phyloP scores from a whole-genome alignment of 106 monocot species.

The Triglochin maritima region DNA sequence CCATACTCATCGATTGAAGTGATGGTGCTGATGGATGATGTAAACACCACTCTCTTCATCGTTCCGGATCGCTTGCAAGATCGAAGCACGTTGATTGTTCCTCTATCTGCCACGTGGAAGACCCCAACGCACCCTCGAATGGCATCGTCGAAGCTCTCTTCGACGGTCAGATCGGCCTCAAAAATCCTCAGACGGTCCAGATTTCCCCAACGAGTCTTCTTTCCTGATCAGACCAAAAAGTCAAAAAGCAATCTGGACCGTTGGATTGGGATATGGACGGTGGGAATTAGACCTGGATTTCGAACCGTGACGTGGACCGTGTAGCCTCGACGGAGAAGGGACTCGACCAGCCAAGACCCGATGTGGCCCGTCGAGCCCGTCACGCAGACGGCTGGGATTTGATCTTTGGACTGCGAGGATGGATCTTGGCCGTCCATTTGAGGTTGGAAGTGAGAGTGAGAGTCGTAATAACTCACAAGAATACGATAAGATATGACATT shows the following conservation, averaged over 20 bases:
- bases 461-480: no score
- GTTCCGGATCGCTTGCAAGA: conserved; percentile 28
- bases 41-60: conserved; percentile 42
- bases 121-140: conserved; percentile 35
- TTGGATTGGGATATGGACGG: no score
- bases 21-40: conserved; percentile 68
- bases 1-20: conserved; percentile 30
- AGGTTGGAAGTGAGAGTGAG: no score
- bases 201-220: neutral
- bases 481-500: no score
- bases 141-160: conserved; percentile 64
- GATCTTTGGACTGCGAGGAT: no score
- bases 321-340: conserved; percentile 44
- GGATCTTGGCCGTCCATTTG: no score
- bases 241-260: neutral
- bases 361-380: conserved; percentile 67
- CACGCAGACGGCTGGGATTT: conserved; percentile 29
- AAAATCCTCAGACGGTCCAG: conserved; percentile 27
- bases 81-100: conserved; percentile 40
- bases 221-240: neutral
- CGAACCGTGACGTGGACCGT: conserved; percentile 49
- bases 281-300: conserved; percentile 23
- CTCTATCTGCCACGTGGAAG: conserved; percentile 53
- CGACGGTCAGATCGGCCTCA: conserved; percentile 38
- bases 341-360: conserved; percentile 58